Evolutionary conservation across 805 yeast species (phyloP).

Genomic region (Candida ipomoeae): DNA sequence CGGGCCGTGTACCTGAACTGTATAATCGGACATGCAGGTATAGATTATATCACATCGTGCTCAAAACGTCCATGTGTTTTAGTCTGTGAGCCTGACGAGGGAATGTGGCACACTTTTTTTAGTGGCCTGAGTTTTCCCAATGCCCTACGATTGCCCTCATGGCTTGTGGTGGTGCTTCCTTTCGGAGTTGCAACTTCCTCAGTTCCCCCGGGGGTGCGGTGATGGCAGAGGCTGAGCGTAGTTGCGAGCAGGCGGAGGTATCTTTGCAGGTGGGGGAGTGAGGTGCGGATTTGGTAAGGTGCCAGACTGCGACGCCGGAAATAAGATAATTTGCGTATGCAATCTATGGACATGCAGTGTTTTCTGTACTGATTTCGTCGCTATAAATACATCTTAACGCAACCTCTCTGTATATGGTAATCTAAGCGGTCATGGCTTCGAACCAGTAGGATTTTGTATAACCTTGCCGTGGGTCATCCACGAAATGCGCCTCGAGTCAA

Average conservation of each 20-base stretch:
- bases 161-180: too few species aligned
- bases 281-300: background rate
- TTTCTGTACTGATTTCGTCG: background rate
- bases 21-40: background rate
- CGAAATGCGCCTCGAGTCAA: too few species aligned
- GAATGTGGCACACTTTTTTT: background rate
- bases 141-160: too few species aligned
- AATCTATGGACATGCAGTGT: background rate
- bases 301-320: background rate
- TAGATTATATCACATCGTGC: background rate
- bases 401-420: background rate
- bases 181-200: too few species aligned
- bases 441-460: background rate
- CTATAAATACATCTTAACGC: background rate
- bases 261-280: background rate
- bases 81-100: background rate
- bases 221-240: background rate
- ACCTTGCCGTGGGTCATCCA: too few species aligned
- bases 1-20: conserved; percentile 1
- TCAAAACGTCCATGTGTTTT: background rate
- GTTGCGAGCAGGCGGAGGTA: background rate
- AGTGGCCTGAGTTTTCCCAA: background rate
- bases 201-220: too few species aligned
- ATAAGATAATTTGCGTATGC: background rate
- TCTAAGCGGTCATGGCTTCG: background rate